Percentiles rank a stretch among this genome's conserved stretches.
phyloP scores from a whole-genome alignment of 208 protist species.

The Crithidia brevicula region DNA sequence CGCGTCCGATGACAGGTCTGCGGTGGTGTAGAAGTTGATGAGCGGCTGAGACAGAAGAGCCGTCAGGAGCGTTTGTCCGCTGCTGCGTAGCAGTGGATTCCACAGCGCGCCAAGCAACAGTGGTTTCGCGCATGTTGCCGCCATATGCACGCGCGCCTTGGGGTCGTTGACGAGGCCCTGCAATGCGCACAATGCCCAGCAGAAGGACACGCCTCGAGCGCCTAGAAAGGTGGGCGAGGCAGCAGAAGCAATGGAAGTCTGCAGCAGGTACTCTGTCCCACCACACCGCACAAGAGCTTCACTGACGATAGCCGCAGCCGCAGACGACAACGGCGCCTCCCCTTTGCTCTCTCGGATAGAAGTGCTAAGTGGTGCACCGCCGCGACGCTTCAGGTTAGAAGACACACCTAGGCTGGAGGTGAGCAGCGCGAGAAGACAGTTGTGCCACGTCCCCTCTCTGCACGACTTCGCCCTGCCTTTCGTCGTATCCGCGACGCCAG shows the following conservation, averaged over 20 bases:
- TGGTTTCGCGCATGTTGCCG: conserved; percentile 13
- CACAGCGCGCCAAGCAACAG: conserved; percentile 27
- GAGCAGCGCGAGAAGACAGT: conserved; percentile 26
- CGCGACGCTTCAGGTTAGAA: too few species aligned
- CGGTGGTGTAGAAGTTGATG: neutral
- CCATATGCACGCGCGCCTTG: conserved; percentile 25
- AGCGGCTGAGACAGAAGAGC: conserved; percentile 28
- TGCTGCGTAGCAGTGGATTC: conserved; percentile 26
- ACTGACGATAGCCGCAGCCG: conserved; percentile 12
- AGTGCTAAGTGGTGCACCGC: neutral
- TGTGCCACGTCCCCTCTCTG: conserved; percentile 15
- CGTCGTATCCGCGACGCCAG: neutral
- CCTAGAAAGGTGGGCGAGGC: neutral
- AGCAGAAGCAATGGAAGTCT: conserved; percentile 9
- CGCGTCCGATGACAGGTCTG: neutral
- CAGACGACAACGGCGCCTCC: neutral
- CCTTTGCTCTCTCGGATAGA: neutral
- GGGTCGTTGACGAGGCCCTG: conserved; percentile 13
- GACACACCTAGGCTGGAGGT: neutral
- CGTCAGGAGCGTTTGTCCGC: conserved; percentile 25
- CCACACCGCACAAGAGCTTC: conserved; percentile 27
- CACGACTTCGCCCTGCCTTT: neutral
- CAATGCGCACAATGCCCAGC: conserved; percentile 21
- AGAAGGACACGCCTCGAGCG: conserved; percentile 8
- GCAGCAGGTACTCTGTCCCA: conserved; percentile 20